A percentile compares a stretch with the other conserved stretches of the same genome.
Conservation (phyloP, 495 filamentous ascomycete genomes). For the Podospora conica region DNA sequence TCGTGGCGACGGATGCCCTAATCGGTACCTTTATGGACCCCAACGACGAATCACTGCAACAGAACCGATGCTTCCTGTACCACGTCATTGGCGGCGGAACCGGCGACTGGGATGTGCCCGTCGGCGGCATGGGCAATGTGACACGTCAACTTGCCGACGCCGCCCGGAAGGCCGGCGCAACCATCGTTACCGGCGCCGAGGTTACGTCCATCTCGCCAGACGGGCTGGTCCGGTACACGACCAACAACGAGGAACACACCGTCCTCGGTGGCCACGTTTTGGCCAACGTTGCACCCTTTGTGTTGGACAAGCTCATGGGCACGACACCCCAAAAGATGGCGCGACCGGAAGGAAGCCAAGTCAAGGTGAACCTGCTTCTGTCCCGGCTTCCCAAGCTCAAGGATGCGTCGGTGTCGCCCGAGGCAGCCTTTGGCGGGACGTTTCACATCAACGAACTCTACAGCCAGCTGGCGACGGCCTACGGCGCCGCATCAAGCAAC, state of each 20-base stretch:
- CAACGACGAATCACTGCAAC: neutral
- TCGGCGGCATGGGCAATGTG: conserved; percentile 3
- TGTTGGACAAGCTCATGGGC: neutral
- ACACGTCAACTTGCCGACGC: neutral
- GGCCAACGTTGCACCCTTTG: neutral
- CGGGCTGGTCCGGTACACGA: neutral
- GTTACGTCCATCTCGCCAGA: neutral
- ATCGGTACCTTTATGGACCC: neutral
- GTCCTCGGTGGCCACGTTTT: neutral
- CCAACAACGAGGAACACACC: neutral
- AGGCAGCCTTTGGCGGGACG: neutral
- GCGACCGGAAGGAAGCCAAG: neutral
- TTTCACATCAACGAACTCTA: conserved; percentile 2
- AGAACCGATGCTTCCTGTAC: conserved; percentile 2
- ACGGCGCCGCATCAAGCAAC: neutral
- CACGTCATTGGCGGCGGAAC: neutral
- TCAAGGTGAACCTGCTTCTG: conserved; percentile 2
- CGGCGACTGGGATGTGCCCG: conserved; percentile 1
- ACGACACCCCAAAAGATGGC: neutral
- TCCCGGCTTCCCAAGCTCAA: neutral
- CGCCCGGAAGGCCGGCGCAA: neutral
- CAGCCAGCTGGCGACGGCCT: neutral
- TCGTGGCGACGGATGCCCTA: conserved; percentile 1
- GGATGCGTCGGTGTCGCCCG: neutral
- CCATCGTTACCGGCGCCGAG: conserved; percentile 1